Conservation (phyloP, 352 stramenopile genomes). For the Globisporangium acanthophoron region DNA sequence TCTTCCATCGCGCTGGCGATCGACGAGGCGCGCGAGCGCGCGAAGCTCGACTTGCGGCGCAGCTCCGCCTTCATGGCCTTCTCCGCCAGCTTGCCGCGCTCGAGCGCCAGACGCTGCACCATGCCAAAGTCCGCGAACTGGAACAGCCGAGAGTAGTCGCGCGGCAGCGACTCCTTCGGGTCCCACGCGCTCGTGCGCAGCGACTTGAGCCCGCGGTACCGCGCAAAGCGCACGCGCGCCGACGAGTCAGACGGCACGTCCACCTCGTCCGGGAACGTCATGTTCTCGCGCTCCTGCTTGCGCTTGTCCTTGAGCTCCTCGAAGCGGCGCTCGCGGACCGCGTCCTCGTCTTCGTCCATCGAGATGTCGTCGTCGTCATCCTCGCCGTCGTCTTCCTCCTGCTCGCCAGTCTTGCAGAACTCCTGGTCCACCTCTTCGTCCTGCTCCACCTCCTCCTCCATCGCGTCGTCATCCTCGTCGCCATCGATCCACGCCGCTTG, state of each 20-base stretch:
- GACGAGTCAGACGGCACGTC: slow-evolving; percentile 55
- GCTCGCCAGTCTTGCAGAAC: slow-evolving; percentile 70
- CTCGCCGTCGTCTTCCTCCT: slow-evolving; percentile 57
- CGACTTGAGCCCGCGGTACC: slow-evolving; percentile 95
- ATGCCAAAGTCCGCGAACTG: slow-evolving; percentile 95
- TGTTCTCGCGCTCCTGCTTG: slow-evolving; percentile 88
- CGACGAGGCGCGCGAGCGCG: slow-evolving; percentile 52
- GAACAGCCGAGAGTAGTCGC: slow-evolving; percentile 96
- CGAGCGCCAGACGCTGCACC: slow-evolving; percentile 91
- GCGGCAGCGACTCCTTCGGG: slow-evolving; percentile 97
- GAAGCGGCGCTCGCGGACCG: slow-evolving; percentile 25
- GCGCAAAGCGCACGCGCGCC: slow-evolving; percentile 70
- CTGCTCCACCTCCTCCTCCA: slow-evolving; percentile 37
- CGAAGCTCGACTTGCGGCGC: slow-evolving; percentile 41
- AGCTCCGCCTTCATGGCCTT: slow-evolving; percentile 62
- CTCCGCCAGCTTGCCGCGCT: slow-evolving; percentile 68
- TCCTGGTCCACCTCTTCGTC: slow-evolving; percentile 59
- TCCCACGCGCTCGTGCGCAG: slow-evolving; percentile 97
- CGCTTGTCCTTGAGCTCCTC: slow-evolving; percentile 74
- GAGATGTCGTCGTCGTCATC: slow-evolving; percentile 73
- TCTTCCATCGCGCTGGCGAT: slow-evolving; percentile 69
- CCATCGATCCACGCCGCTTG: slow-evolving; percentile 93
- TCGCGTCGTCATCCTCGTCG: slow-evolving; percentile 53
- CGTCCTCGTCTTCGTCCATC: slow-evolving; percentile 64
- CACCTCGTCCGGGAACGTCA: slow-evolving; percentile 96